phyloP scores from a whole-genome alignment of 2,329 filamentous ascomycete genomes.

The Boeremia lycopersici region DNA sequence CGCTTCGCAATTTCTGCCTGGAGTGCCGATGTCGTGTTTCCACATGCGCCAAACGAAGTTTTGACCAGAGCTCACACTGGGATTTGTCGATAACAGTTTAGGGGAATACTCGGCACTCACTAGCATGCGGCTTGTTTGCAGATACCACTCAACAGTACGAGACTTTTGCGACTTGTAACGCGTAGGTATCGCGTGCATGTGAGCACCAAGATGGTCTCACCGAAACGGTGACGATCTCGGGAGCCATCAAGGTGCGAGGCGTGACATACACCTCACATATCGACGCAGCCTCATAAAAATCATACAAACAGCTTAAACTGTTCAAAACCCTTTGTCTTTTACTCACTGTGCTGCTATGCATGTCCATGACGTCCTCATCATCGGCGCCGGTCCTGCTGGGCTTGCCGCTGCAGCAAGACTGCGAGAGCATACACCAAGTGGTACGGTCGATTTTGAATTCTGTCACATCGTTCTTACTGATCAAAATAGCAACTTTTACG shows the following conservation, averaged over 20 bases:
- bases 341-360: constrained; percentile 21
- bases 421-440: constrained; percentile 67
- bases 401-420: constrained; percentile 76
- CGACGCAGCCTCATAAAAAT: not conserved
- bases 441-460: not conserved
- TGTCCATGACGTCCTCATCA: constrained; percentile 70
- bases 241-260: constrained; percentile 32
- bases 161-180: not conserved
- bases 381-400: constrained; percentile 77
- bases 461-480: not conserved
- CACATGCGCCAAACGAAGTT: not conserved
- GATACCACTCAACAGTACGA: not conserved
- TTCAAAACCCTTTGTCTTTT: too few relatives aligned
- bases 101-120: not conserved
- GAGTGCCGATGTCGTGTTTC: not conserved
- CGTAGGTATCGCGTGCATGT: not conserved
- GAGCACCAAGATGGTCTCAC: constrained; percentile 34
- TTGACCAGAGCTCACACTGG: not conserved
- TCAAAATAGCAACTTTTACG: constrained; percentile 73
- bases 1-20: not conserved
- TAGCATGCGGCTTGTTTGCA: not conserved
- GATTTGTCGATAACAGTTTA: not conserved
- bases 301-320: not conserved
- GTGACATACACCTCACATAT: constrained; percentile 1
- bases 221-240: not conserved